phyloP scores from a whole-genome alignment of 2,329 filamentous ascomycete species.

The Alternaria sp. region DNA sequence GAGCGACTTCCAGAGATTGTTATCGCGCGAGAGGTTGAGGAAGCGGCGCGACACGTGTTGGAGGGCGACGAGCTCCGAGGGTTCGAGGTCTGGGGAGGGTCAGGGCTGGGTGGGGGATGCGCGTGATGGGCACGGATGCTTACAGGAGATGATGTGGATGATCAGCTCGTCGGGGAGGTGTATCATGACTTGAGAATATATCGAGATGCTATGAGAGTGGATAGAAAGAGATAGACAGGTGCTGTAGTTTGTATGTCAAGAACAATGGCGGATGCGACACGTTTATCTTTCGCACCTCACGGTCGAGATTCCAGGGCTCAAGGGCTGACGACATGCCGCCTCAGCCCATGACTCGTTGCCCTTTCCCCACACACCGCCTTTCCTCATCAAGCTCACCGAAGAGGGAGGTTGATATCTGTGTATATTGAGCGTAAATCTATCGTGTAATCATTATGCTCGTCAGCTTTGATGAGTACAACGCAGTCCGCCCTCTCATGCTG shows the following conservation, averaged over 20 bases:
- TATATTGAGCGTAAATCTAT: too few relatives aligned
- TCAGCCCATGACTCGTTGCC: constrained; percentile 17
- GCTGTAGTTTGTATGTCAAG: not conserved
- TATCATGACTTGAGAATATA: constrained; percentile 25
- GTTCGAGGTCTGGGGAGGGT: constrained; percentile 59
- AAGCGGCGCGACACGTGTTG: constrained; percentile 74
- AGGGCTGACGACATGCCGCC: constrained; percentile 27
- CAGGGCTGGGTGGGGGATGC: constrained; percentile 19
- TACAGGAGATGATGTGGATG: constrained; percentile 53
- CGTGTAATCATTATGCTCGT: too few relatives aligned
- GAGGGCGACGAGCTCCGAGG: constrained; percentile 68
- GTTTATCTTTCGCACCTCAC: constrained; percentile 3
- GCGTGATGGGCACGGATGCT: constrained; percentile 18
- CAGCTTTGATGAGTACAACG: too few relatives aligned
- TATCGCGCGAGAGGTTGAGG: constrained; percentile 72
- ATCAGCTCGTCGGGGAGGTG: constrained; percentile 50
- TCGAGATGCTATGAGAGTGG: too few relatives aligned
- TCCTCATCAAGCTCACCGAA: not conserved
- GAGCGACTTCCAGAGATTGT: constrained; percentile 75
- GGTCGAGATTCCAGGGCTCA: constrained; percentile 9
- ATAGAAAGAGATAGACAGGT: too few relatives aligned
- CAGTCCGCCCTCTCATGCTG: too few relatives aligned
- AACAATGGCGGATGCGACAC: constrained; percentile 19
- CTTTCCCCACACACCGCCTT: constrained; percentile 6
- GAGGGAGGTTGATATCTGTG: not conserved